Conservation (phyloP, 2,329 filamentous ascomycete genomes). For the Calonectria henricotiae region DNA sequence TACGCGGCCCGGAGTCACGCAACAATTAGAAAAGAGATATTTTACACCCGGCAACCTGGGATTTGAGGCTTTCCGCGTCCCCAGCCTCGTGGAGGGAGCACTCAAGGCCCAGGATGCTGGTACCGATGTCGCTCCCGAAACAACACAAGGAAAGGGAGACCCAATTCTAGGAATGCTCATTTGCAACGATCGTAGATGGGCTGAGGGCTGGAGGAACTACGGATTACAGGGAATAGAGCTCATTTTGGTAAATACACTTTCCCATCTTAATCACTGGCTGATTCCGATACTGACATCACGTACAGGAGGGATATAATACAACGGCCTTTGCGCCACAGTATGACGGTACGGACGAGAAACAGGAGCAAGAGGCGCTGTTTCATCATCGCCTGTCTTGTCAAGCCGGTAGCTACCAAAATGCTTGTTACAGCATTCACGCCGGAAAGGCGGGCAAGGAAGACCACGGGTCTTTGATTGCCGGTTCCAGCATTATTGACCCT, state of each 20-base stretch:
- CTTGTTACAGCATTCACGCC: slow-evolving; percentile 66
- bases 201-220: slow-evolving; percentile 69
- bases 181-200: slow-evolving; percentile 71
- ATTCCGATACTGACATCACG: not conserved
- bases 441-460: slow-evolving; percentile 69
- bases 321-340: slow-evolving; percentile 66
- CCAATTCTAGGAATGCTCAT: slow-evolving; percentile 71
- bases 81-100: slow-evolving; percentile 59
- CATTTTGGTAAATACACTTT: slow-evolving; percentile 42
- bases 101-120: slow-evolving; percentile 54
- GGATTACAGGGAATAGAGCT: slow-evolving; percentile 62
- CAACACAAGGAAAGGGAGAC: slow-evolving; percentile 59
- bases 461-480: slow-evolving; percentile 61
- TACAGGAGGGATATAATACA: slow-evolving; percentile 66
- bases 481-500: slow-evolving; percentile 65
- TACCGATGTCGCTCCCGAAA: not conserved
- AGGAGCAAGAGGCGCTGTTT: slow-evolving; percentile 65
- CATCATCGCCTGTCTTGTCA: slow-evolving; percentile 70
- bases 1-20: slow-evolving; percentile 64
- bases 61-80: slow-evolving; percentile 69
- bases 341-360: slow-evolving; percentile 58
- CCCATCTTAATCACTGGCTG: not conserved
- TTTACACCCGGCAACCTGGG: slow-evolving; percentile 69
- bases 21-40: slow-evolving; percentile 72
- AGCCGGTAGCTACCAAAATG: slow-evolving; percentile 69